Percentiles rank a stretch among this genome's conserved stretches.
Conservation (phyloP, 768 basidiomycete genomes). For the Boletus insuetus region DNA sequence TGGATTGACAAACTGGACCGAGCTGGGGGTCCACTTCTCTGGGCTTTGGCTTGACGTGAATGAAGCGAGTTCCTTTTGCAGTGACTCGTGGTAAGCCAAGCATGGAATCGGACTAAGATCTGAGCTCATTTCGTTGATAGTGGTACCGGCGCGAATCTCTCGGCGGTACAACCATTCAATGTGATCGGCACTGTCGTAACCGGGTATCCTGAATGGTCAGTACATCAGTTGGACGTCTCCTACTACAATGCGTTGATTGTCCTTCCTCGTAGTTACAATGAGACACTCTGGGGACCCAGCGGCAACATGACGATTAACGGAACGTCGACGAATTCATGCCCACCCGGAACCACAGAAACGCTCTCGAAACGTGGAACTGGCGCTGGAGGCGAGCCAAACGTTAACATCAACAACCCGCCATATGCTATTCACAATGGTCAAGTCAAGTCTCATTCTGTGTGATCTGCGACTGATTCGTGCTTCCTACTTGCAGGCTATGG, state of each 20-base stretch:
- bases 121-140: slow-evolving; percentile 6
- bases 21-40: slow-evolving; percentile 52
- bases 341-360: slow-evolving; percentile 6
- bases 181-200: slow-evolving; percentile 46
- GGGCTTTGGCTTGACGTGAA: slow-evolving; percentile 76
- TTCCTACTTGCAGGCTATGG: slow-evolving; percentile 41
- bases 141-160: slow-evolving; percentile 55
- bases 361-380: slow-evolving; percentile 47
- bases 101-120: background rate
- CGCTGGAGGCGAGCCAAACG: slow-evolving; percentile 44
- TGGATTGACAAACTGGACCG: slow-evolving; percentile 53
- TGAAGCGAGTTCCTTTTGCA: slow-evolving; percentile 61
- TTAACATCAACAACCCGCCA: slow-evolving; percentile 56
- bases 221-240: background rate
- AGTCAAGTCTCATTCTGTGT: slow-evolving; percentile 3
- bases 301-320: slow-evolving; percentile 77
- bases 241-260: background rate
- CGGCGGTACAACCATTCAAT: slow-evolving; percentile 55
- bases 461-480: background rate
- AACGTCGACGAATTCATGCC: slow-evolving; percentile 48
- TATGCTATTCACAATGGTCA: slow-evolving; percentile 73
- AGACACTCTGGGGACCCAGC: slow-evolving; percentile 58
- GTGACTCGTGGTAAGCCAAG: slow-evolving; percentile 49
- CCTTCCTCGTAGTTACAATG: slow-evolving; percentile 49
- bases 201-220: slow-evolving; percentile 69